Base-by-base conservation (phyloP, 345 rosid genomes). In the Mallotus nudiflorus region DNA sequence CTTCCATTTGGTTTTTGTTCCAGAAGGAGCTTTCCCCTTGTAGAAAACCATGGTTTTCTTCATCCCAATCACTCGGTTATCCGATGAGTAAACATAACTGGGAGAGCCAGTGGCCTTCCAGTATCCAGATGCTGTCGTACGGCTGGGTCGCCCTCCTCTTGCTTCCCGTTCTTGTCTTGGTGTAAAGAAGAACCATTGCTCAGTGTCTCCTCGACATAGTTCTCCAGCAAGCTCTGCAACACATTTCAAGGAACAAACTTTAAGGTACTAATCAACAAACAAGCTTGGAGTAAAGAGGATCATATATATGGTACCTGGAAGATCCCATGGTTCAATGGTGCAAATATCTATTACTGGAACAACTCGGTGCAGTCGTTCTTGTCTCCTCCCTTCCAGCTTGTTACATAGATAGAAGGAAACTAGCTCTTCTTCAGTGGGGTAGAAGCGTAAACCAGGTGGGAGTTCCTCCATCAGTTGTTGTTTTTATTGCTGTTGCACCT, bases 61-160 rank as follows among this genome's bases (percentile, higher is more conserved):
- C 70, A 89, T 57, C 14, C 96, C 97, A 44, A 95, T 90, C 62
- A 89, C 92, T 67, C 73, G 73, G 76, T 81, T 84, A 50, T 85
- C 88, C 0, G 89, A 72, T 2, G 99, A 92, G 78, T 82, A 90
- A 11, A 95, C 96, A 35, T 91, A 85, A 44, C 85, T 77, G 20
- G 99, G 97, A 27, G 99, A 89, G 18, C 99, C 99, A 1, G 99
- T 92, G 3, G 97, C 97, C 70, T 95, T 95, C 99, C 99, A 95
- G 74, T 95, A 95, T 54, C 99, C 99, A 9, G 90, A 77, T 35
- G 85, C 76, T 7, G 97, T 95, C 52, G 90, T 90, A 42, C 99
- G 75, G 54, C 82, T 85, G 0, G 96, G 88, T 75, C 97, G 79
- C 7, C 97, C 99, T 71, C 99, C 97, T 4, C 85, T 82, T 7